These are phyloP conservation scores for Cystofilobasidium bisporidii DNA, from an alignment of 768 basidiomycete species.

Conservation along the genomic window DNA sequence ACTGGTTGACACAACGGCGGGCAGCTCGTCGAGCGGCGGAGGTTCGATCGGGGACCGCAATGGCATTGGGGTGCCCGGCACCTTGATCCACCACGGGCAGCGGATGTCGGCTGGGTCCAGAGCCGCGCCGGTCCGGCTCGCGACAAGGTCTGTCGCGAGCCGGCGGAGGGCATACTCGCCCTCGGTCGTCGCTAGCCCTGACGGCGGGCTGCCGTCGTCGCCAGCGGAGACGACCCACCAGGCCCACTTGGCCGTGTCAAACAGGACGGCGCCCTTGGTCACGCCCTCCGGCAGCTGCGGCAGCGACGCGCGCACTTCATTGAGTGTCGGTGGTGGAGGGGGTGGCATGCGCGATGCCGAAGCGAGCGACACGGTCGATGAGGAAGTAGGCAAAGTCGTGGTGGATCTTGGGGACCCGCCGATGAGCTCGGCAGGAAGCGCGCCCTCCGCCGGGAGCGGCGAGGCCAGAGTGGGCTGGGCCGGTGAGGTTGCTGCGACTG, in stretches of 20 bases:
- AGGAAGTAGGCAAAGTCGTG: neutral
- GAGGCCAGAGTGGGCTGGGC: too few relatives aligned
- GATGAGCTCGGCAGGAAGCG: neutral
- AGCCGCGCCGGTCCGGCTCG: neutral
- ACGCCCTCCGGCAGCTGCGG: conserved; percentile 3
- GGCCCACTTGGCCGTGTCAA: conserved; percentile 1
- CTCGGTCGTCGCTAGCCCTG: neutral
- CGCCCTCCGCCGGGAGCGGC: too few relatives aligned
- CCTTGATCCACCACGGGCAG: neutral
- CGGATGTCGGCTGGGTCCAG: neutral
- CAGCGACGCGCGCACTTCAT: conserved; percentile 15
- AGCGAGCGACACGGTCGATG: neutral
- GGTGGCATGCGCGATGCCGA: neutral
- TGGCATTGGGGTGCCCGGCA: neutral
- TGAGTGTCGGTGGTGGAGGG: conserved; percentile 9
- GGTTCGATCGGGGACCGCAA: neutral
- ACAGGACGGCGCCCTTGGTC: conserved; percentile 13
- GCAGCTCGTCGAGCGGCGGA: neutral
- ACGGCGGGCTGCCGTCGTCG: neutral
- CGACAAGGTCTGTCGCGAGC: neutral
- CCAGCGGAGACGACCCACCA: conserved; percentile 22
- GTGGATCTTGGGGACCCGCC: neutral
- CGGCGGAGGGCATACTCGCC: neutral
- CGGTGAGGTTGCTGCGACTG: too few relatives aligned
- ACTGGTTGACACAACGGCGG: neutral